Conservation (phyloP, 2,329 filamentous ascomycete genomes). For the Stemphylium lycopersici region DNA sequence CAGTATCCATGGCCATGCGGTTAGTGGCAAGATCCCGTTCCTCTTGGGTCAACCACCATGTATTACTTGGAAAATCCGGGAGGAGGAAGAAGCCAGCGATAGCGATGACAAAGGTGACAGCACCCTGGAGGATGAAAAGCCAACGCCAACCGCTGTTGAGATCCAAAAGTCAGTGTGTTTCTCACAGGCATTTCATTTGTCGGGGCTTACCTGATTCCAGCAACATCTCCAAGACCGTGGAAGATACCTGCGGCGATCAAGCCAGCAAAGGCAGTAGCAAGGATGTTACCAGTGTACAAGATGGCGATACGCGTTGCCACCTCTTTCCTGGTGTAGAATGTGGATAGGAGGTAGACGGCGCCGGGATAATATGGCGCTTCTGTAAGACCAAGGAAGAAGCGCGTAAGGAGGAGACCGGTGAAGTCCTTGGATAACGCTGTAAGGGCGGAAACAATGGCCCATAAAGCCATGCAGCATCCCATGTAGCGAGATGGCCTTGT, state of each 20-base stretch:
- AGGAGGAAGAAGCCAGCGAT: conserved; percentile 50
- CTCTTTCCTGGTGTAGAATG: conserved; percentile 49
- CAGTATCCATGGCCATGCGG: conserved; percentile 55
- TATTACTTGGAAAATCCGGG: conserved; percentile 48
- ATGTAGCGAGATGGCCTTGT: conserved; percentile 37
- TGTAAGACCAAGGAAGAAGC: conserved; percentile 53
- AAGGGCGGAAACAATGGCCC: conserved; percentile 52
- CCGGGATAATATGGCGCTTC: conserved; percentile 51
- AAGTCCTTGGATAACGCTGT: conserved; percentile 54
- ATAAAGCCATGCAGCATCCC: conserved; percentile 46
- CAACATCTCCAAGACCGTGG: conserved; percentile 31
- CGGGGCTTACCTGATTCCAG: conserved; percentile 15
- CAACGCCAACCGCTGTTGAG: conserved; percentile 28
- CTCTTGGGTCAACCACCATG: conserved; percentile 53
- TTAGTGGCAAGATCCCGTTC: conserved; percentile 50
- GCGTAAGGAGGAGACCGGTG: conserved; percentile 50
- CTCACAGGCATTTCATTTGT: too few relatives aligned
- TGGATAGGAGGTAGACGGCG: conserved; percentile 45
- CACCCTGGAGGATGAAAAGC: conserved; percentile 41
- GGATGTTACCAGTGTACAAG: conserved; percentile 50
- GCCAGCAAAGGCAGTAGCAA: conserved; percentile 52
- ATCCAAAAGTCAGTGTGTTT: too few relatives aligned
- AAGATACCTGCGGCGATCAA: conserved; percentile 50
- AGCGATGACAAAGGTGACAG: conserved; percentile 42
- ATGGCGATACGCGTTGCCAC: conserved; percentile 59